Evolutionary conservation across 345 rosid genomes (phyloP).

Genomic region (Geranium rotundifolium): DNA sequence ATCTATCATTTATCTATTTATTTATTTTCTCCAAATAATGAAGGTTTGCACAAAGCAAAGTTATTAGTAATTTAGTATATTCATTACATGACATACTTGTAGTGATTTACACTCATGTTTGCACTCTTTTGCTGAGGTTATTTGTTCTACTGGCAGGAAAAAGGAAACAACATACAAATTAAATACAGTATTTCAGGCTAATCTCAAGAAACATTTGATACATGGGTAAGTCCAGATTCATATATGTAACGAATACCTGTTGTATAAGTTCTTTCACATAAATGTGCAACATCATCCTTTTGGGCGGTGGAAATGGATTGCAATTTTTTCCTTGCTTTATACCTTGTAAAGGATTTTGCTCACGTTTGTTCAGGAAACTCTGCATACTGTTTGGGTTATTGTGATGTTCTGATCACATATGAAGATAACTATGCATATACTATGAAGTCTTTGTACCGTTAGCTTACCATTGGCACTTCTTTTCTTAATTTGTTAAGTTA

Average conservation of each 20-base stretch:
- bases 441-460: not conserved
- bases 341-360: not conserved
- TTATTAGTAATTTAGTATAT: too few species aligned
- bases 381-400: not conserved
- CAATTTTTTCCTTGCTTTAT: not conserved
- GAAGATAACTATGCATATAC: not conserved
- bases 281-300: not conserved
- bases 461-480: not conserved
- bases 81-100: not conserved
- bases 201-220: slow-evolving; percentile 62
- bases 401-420: not conserved
- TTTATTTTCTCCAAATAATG: too few species aligned
- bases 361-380: not conserved
- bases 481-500: not conserved
- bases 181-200: slow-evolving; percentile 65
- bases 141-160: slow-evolving; percentile 34
- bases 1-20: too few species aligned
- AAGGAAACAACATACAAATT: slow-evolving; percentile 52
- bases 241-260: not conserved
- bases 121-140: not conserved
- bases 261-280: not conserved
- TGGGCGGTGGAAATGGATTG: not conserved
- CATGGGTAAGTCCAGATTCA: slow-evolving; percentile 39
- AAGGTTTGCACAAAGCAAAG: too few species aligned
- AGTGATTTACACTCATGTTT: not conserved